Base-by-base conservation (phyloP, 331 rosid genomes). In the Dryas integrifolia region DNA sequence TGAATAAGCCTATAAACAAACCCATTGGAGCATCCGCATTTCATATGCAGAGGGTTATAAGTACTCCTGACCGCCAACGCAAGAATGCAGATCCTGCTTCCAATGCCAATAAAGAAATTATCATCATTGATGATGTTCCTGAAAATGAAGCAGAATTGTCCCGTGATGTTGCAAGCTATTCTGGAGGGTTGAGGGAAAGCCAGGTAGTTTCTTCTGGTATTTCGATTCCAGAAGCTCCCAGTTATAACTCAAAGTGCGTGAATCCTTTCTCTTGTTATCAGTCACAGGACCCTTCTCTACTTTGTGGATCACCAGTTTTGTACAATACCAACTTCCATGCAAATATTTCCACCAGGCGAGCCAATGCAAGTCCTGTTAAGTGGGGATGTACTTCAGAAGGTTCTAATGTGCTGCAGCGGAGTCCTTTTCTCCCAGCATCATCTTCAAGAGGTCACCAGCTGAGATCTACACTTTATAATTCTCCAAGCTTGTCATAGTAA, bases 351-450 rank as follows among this genome's bases (percentile, higher is more conserved):
- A 53, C 86, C 7, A 64, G 70, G 51, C 83, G 62, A 79, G 70
- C 69, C 6, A 80, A 63, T 35, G 55, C 72, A 51, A 81, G 79
- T 58, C 76, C 84, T 50, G 87, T 47, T 38, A 65, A 66, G 21
- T 83, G 87, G 90, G 70, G 73, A 58, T 73, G 85, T 72, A 72
- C 51, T 21, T 35, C 80, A 8, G 85, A 80, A 76, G 74, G 75
- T 67, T 47, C 83, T 38, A 50, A 66, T 30, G 60, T 38, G 78
- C 81, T 68, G 74, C 85, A 78, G 73, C 76, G 67, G 65, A 70
- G 70, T 57, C 78, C 84, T 57, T 80, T 62, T 51, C 15, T 58
- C 56, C 69, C 75, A 2, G 65, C 75, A 35, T 24, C 77, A 16
- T 24, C 79, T 61, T 46, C 83, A 59, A 72, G 48, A 52, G 77